Evolutionary conservation across 1,284 basidiomycete genomes (phyloP), one percentile per base, ranked within the genome.

Genomic region (Lignosus rhinocerotis): DNA sequence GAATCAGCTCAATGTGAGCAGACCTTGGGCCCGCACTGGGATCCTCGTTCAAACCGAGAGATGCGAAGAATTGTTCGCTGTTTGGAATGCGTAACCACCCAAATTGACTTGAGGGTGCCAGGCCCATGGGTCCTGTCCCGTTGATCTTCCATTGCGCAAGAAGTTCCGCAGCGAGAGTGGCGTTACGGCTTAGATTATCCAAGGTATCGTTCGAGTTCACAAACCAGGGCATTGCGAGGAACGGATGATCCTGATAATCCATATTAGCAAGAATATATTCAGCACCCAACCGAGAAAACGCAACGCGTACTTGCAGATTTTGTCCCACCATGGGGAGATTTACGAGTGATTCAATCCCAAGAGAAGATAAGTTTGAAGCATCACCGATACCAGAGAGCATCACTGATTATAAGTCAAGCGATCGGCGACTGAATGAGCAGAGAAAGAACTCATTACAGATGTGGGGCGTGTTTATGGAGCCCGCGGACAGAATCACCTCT

Each of bases 1-100:
- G 42, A 33, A 58, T 58, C 7, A 58, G 19, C 51, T 58, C 51
- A 14, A 53, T 53, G 36, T 58, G 63, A 10, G 33, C 53, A 16
- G 66, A 63, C 6, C 61, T 62, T 1, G 70, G 70, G 0, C 78
- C 78, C 11, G 74, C 66, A 33, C 76, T 66, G 8, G 77, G 76
- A 58, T 80, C 77, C 7, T 48, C 45, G 16, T 49, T 45, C 17
- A 62, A 53, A 2, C 52, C 60, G 2, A 67, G 39, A 8, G n/a
- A 19, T 7, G 51, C 31, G 55, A 78, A 71, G 8, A 74, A 67
- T 8, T 39, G 49, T 10, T 41, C 16, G 25, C 45, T 32, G 34
- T 36, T 16, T 10, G 34, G 34, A 34, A 45, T 31, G 8, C 55
- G 51, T 6, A 55, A 21, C 56, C 55, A 68, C 14, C 21, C 52